These are phyloP conservation scores for Amphirosellinia nigrospora DNA, from an alignment of 495 filamentous ascomycete species.

Conservation along the genomic window DNA sequence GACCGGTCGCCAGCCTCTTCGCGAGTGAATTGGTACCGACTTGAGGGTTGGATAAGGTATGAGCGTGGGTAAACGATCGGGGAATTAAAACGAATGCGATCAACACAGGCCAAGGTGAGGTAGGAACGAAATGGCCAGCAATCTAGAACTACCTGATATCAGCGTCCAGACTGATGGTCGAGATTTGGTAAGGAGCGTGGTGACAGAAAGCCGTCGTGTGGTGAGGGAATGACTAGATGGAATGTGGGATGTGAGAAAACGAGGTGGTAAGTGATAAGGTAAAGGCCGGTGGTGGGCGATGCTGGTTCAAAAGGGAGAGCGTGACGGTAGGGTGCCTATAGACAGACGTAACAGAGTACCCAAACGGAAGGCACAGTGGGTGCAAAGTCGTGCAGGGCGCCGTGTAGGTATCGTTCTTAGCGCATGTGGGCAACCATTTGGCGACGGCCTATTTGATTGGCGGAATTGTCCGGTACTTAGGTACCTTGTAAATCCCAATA, in stretches of 20 bases:
- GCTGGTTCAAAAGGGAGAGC: slow-evolving; percentile 23
- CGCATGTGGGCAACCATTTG: no score
- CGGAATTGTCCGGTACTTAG: background rate
- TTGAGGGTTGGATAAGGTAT: slow-evolving; percentile 28
- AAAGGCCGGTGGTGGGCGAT: slow-evolving; percentile 6
- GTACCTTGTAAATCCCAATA: slow-evolving; percentile 1
- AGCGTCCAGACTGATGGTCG: slow-evolving; percentile 9
- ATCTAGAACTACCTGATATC: slow-evolving; percentile 28
- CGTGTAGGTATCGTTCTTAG: slow-evolving; percentile 6
- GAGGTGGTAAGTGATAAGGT: slow-evolving; percentile 20
- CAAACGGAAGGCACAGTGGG: slow-evolving; percentile 14
- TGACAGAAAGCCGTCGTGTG: slow-evolving; percentile 22
- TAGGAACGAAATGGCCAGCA: slow-evolving; percentile 34
- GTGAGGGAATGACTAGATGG: slow-evolving; percentile 24
- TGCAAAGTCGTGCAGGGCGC: background rate
- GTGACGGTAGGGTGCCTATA: background rate
- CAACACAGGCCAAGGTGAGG: slow-evolving; percentile 37
- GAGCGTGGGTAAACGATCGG: slow-evolving; percentile 13
- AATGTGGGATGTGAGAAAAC: slow-evolving; percentile 22
- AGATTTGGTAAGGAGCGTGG: slow-evolving; percentile 26
- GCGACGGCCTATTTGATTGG: slow-evolving; percentile 6
- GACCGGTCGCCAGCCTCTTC: slow-evolving; percentile 25
- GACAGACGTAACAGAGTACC: background rate
- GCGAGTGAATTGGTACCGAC: slow-evolving; percentile 23
- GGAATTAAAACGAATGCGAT: slow-evolving; percentile 41